Conservation (phyloP, 306 rosid species). For the Glycine tomentella region DNA sequence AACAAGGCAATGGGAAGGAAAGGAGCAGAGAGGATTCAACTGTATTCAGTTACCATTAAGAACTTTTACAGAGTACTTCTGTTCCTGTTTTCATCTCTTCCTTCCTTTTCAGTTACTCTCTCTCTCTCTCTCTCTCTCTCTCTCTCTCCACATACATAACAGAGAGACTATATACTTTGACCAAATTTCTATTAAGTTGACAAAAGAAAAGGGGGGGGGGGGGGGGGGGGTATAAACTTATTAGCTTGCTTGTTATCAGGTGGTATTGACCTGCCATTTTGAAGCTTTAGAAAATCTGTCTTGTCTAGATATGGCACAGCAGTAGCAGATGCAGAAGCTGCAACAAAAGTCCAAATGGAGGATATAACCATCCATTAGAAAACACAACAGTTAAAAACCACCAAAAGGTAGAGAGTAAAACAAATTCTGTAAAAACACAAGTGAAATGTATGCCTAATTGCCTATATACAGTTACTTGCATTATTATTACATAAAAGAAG, state of each 20-base stretch:
- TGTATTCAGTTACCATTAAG: neutral
- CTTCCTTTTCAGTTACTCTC: conserved; percentile 23
- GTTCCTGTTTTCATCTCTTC: conserved; percentile 3
- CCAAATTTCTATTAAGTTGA: conserved; percentile 30
- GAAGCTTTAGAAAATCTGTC: conserved; percentile 79
- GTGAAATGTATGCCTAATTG: conserved; percentile 22
- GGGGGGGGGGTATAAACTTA: neutral
- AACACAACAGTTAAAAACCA: neutral
- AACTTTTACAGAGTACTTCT: conserved; percentile 13
- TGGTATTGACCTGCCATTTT: conserved; percentile 83
- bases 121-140: conserved; percentile 27
- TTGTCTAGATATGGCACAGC: conserved; percentile 67
- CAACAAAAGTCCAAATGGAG: conserved; percentile 21
- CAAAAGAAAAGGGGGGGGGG: too few species aligned
- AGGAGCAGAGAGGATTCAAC: neutral
- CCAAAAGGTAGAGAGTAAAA: conserved; percentile 24
- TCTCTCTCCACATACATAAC: conserved; percentile 21
- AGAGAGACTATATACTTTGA: conserved; percentile 15
- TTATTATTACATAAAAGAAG: neutral
- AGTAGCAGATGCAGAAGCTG: conserved; percentile 78
- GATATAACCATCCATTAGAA: conserved; percentile 29
- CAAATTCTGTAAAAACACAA: conserved; percentile 9
- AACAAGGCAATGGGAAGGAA: conserved; percentile 5
- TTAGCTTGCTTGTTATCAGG: neutral
- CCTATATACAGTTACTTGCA: conserved; percentile 10